Evolutionary conservation across 2,329 filamentous ascomycete genomes (phyloP), one percentile per base, ranked within the genome.

Genomic region (Pseudonectria foliicola): DNA sequence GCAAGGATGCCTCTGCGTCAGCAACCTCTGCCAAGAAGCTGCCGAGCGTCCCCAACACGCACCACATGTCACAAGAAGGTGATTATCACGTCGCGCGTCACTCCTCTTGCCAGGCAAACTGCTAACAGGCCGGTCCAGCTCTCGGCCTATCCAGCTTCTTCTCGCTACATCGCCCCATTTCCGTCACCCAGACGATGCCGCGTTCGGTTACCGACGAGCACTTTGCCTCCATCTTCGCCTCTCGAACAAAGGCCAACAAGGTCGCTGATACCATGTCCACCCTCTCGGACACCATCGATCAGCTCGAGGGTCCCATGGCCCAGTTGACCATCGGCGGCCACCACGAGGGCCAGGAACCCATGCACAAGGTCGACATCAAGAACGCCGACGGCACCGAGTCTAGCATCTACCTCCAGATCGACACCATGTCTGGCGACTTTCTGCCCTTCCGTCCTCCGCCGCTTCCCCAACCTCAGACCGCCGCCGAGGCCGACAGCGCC

Each of bases 151-250:
- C 90, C 7, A 83, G 83, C 40, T 96, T 98, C 72, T 96, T 96
- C 70, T 93, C 89, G 44, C 82, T 94, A 47, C 87, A 98, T 64
- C 81, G 92, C 42, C 92, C 92, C 29, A 90, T 98, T 54, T 94
- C 87, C 36, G 78, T 95, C 46, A 88, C 82, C 32, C 80, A 82
- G 50, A 81, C 82, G 48, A 81, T 95, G 55, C 92, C 84, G 37
- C 79, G 76, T 50, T 68, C 73, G 13, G 74, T 88, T 29, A 79
- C 75, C 34, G 71, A 82, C 43, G 82, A 85, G 55, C 73, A 81
- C 32, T 95, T 96, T 61, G 81, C 85, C 43, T 73, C 82, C 54
- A 89, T 98, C 54, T 96, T 96, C 61, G 70, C 80, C 29, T 57
- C 67, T 38, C 72, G 69, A 35, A 61, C 63, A 14, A 70, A 69